Base-by-base conservation (phyloP, 2,329 filamentous ascomycete species). In the Juglanconis oblonga region DNA sequence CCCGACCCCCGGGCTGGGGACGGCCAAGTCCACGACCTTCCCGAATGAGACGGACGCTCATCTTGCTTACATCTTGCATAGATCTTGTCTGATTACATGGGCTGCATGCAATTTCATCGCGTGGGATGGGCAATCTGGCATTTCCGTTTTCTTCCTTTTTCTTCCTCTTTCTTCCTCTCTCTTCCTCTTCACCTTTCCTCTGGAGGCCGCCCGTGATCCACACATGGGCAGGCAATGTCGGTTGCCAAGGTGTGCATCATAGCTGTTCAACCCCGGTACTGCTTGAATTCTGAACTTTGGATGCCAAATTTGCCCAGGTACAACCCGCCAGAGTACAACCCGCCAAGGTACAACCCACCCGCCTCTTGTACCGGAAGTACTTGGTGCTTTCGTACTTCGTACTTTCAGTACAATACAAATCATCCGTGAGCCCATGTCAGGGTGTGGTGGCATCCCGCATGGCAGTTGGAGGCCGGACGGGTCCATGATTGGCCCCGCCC, bases 1-100 rank as follows among this genome's bases (percentile, higher is more conserved):
- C n/a, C n/a, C n/a, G n/a, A n/a, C n/a, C n/a, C n/a, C n/a, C n/a
- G n/a, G n/a, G n/a, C n/a, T n/a, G n/a, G n/a, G 38, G n/a, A 40
- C 38, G 38, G 42, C 42, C n/a, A 17, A 5, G 3, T 35, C n/a
- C 31, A 45, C 48, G 44, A 44, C 57, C 51, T 54, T 55, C 51
- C 51, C 13, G 13, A 55, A 42, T 11, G 36, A 52, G 51, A 17
- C 42, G 32, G 29, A 35, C 13, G 14, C 17, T 48, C 51, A 57
- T 52, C 50, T 54, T 47, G 47, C 49, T 49, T 60, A 40, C 50
- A 53, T 51, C 33, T 55, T 60, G 61, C 61, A 62, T 60, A 60
- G 61, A 60, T 52, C 57, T 57, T 40, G 32, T 60, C 31, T 54
- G 50, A 55, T 60, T 62, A 52, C 53, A 54, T 57, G 32, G 44